Evolutionary conservation across 179 eudicot genomes (phyloP).

Genomic region (Beta corolliflora): DNA sequence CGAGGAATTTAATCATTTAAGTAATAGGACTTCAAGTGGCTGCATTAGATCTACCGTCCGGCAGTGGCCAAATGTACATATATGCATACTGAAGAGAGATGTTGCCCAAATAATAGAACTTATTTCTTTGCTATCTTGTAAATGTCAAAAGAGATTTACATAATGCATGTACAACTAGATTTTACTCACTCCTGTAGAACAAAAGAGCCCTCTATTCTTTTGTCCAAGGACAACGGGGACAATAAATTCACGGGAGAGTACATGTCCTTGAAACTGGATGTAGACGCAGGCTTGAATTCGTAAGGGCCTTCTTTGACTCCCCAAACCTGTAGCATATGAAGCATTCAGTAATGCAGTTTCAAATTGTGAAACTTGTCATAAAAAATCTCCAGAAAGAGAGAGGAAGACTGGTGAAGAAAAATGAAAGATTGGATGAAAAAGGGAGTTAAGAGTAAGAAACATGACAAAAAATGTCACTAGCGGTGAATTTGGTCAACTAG

Average conservation of each 20-base stretch:
- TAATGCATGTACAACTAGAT: conserved; percentile 18
- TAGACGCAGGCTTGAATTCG: conserved; percentile 87
- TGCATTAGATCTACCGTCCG: conserved; percentile 3
- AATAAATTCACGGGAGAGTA: conserved; percentile 62
- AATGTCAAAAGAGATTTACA: conserved; percentile 14
- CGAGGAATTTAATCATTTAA: background rate
- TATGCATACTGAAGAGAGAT: background rate
- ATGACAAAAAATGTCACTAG: too few species aligned
- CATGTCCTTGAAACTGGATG: conserved; percentile 67
- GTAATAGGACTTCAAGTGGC: background rate
- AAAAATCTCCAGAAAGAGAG: too few species aligned
- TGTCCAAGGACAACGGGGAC: conserved; percentile 56
- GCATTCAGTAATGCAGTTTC: background rate
- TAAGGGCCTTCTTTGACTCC: conserved; percentile 96
- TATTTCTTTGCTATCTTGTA: background rate
- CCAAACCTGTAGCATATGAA: conserved; percentile 71
- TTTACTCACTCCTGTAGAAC: conserved; percentile 69
- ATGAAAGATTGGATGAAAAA: too few species aligned
- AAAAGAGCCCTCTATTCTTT: conserved; percentile 86
- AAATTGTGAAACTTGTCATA: background rate
- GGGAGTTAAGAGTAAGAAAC: too few species aligned
- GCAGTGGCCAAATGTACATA: background rate
- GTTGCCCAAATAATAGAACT: conserved; percentile 5
- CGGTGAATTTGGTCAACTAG: too few species aligned
- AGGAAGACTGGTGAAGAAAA: too few species aligned